phyloP scores from a whole-genome alignment of 2,329 filamentous ascomycete species.

The Colletotrichum eleusines region DNA sequence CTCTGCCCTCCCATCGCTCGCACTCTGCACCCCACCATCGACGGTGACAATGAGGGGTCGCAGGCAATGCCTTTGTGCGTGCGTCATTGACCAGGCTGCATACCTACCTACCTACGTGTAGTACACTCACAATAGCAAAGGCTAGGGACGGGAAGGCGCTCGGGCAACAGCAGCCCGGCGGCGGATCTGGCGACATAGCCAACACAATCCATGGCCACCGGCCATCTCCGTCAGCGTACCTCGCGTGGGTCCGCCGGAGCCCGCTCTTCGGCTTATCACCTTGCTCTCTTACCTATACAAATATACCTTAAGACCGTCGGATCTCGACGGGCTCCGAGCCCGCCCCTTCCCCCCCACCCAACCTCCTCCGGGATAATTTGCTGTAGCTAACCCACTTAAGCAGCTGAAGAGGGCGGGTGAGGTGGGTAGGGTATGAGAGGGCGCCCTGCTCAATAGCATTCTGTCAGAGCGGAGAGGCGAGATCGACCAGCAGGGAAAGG shows the following conservation, averaged over 20 bases:
- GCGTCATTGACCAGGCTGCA: conserved; percentile 5
- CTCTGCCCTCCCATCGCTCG: conserved; percentile 4
- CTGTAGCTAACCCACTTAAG: not conserved
- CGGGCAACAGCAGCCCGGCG: not conserved
- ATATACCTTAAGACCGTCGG: conserved; percentile 4
- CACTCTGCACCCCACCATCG: conserved; percentile 33
- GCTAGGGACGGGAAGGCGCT: conserved; percentile 9
- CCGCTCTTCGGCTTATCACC: conserved; percentile 27
- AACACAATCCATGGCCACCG: not conserved
- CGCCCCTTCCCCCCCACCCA: no score
- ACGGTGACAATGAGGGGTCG: conserved; percentile 33
- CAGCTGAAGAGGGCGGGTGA: not conserved
- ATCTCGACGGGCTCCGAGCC: not conserved
- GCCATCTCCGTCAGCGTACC: conserved; percentile 37
- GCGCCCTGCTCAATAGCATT: not conserved
- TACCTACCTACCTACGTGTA: no score
- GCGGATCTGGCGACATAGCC: not conserved
- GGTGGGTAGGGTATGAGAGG: not conserved
- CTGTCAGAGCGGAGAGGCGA: no score
- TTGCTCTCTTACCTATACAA: not conserved
- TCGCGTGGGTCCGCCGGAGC: conserved; percentile 29
- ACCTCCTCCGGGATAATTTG: not conserved
- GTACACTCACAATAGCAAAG: conserved; percentile 3
- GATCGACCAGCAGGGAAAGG: no score
- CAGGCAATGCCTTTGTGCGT: conserved; percentile 8